phyloP scores from a whole-genome alignment of 352 stramenopile genomes.

The Globisporangium spiculum region DNA sequence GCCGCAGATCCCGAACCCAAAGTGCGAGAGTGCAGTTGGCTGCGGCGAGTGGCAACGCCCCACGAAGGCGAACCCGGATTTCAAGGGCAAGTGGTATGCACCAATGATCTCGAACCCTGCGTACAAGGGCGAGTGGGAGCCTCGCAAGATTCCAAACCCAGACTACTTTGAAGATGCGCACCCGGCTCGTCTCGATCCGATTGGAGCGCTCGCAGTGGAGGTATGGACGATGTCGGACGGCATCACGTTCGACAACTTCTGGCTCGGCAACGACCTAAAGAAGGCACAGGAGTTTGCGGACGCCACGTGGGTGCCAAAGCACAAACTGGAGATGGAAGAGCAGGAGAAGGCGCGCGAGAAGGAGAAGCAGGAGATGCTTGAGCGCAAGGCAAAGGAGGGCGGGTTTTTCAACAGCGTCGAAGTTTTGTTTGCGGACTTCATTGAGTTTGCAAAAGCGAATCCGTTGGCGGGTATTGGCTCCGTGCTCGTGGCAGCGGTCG shows the following conservation, averaged over 20 bases:
- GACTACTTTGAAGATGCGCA: slow-evolving; percentile 86
- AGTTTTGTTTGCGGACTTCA: slow-evolving; percentile 34
- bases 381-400: slow-evolving; percentile 45
- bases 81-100: slow-evolving; percentile 91
- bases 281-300: slow-evolving; percentile 81
- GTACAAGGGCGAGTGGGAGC: slow-evolving; percentile 90
- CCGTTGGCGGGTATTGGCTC: slow-evolving; percentile 47
- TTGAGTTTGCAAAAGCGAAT: slow-evolving; percentile 58
- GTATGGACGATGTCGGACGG: slow-evolving; percentile 89
- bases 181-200: slow-evolving; percentile 80
- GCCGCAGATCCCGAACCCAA: slow-evolving; percentile 88
- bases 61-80: slow-evolving; percentile 88
- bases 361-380: slow-evolving; percentile 32
- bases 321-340: slow-evolving; percentile 55
- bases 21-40: slow-evolving; percentile 78
- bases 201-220: slow-evolving; percentile 89
- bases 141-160: slow-evolving; percentile 90
- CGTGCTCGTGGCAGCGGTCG: slow-evolving; percentile 35
- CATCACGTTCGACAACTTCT: slow-evolving; percentile 93
- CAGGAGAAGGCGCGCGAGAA: slow-evolving; percentile 48
- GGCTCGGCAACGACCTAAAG: slow-evolving; percentile 80
- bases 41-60: slow-evolving; percentile 90
- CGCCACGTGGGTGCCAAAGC: slow-evolving; percentile 74
- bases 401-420: slow-evolving; percentile 48
- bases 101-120: slow-evolving; percentile 91